Evolutionary conservation across 2,329 filamentous ascomycete species (phyloP), one percentile per base, ranked within the genome.

Genomic region (Apiospora aurea): DNA sequence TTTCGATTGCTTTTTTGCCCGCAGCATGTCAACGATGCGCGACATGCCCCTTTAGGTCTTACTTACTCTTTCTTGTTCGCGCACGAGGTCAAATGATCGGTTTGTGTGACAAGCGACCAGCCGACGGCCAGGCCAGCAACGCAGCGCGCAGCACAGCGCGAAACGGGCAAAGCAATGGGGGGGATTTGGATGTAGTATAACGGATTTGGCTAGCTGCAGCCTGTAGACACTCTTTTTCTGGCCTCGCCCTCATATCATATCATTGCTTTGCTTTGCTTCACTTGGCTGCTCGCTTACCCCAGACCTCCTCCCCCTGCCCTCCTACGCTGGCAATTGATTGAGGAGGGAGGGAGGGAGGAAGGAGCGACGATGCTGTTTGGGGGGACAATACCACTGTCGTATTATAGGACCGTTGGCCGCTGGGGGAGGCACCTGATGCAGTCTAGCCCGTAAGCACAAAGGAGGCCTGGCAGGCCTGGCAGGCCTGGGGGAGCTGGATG

Each of bases 341-440:
- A 38, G n/a, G 29, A 38, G n/a, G 53, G 53, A 61, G 18, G 53
- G 53, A 21, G 6, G 53, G 53, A 61, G 16, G 53, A 29, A 21
- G 8, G 18, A n/a, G 18, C 21, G 57, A 64, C 57, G 34, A 64
- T 21, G 34, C 41, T 21, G 51, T 16, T 41, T 41, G 34, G 57
- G 57, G 57, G 41, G 34, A 64, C 21, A 41, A 64, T 64, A 64
- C 34, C 21, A 64, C 29, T 38, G 57, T 64, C 34, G 34, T 41
- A 64, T 64, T 64, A 64, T 64, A 64, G 57, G 18, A 41, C 57
- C 34, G 57, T 34, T 64, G 29, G 34, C 34, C 38, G 57, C 34
- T 41, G 29, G 34, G 57, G 57, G 57, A n/a, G 57, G 57, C 34
- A 64, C 57, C 57, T 64, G 57, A 64, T 64, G 57, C 41, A 64